Evolutionary conservation across 139 green algal species (phyloP).

Genomic region (Astrephomene gubernaculifera): DNA sequence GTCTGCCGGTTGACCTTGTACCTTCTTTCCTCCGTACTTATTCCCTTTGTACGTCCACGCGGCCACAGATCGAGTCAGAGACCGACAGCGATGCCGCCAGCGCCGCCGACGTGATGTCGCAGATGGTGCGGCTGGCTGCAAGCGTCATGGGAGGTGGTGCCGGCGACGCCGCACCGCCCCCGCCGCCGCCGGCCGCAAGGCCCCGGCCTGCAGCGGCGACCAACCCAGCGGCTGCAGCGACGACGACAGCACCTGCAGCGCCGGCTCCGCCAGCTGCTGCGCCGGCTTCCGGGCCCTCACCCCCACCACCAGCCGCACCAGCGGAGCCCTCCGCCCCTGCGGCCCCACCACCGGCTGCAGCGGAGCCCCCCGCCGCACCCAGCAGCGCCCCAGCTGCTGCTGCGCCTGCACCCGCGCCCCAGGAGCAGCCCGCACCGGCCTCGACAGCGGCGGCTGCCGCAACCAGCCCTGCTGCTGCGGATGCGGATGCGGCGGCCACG

Average conservation of each 20-base stretch:
- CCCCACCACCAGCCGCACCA: neutral
- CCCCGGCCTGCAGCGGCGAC: neutral
- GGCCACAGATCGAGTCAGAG: conserved; percentile 27
- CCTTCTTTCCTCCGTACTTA: no score
- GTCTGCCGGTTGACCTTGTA: no score
- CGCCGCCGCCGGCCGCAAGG: neutral
- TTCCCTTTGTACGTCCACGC: no score
- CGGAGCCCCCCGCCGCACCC: neutral
- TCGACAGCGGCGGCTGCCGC: neutral
- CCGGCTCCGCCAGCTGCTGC: neutral
- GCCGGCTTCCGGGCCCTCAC: neutral
- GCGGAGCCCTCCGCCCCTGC: neutral
- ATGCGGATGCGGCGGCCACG: neutral
- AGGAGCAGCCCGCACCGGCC: no score
- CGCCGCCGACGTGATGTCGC: conserved; percentile 12
- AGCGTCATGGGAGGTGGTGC: conserved; percentile 18
- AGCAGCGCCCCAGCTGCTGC: neutral
- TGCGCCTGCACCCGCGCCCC: neutral
- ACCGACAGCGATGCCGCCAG: neutral
- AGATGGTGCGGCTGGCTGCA: conserved; percentile 22
- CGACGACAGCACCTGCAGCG: neutral
- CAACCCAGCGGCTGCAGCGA: neutral
- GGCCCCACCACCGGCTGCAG: neutral
- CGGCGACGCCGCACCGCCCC: no score
- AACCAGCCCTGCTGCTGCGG: neutral